A percentile compares a stretch with the other conserved stretches of the same genome.
These are phyloP conservation scores for Citrus cavaleriei DNA, from an alignment of 345 rosid species.

Conservation along the genomic window DNA sequence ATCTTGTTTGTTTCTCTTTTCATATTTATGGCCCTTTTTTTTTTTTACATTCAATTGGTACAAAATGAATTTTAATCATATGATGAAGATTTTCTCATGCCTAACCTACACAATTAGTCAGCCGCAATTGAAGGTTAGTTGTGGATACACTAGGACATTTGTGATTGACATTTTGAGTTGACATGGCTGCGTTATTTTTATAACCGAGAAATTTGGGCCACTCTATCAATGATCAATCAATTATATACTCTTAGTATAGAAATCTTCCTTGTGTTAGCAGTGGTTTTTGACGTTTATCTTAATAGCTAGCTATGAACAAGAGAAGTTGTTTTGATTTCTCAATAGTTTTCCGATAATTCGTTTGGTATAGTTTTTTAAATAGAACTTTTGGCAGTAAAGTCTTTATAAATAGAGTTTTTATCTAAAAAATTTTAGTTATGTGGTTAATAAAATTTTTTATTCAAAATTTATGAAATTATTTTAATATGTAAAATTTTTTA, in stretches of 20 bases:
- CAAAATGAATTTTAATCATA: neutral
- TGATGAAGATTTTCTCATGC: neutral
- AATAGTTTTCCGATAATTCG: neutral
- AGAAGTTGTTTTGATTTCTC: neutral
- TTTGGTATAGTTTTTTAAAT: too few species aligned
- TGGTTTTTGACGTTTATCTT: neutral
- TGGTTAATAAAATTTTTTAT: too few species aligned
- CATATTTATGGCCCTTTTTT: neutral
- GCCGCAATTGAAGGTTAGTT: neutral
- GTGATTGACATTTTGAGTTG: neutral
- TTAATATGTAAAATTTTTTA: too few species aligned
- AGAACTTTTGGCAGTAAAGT: accelerated
- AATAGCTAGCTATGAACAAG: neutral
- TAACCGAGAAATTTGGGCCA: neutral
- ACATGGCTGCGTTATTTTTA: neutral
- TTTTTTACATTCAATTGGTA: neutral
- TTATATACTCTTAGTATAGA: neutral
- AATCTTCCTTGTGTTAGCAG: neutral
- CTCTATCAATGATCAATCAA: neutral
- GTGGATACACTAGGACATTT: neutral
- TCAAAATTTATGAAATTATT: too few species aligned
- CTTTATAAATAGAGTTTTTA: too few species aligned
- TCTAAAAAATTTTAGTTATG: too few species aligned
- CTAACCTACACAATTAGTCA: neutral
- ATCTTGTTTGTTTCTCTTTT: neutral